Evolutionary conservation across 305 asterid genomes (phyloP).

Genomic region (Fraxinus nigra): DNA sequence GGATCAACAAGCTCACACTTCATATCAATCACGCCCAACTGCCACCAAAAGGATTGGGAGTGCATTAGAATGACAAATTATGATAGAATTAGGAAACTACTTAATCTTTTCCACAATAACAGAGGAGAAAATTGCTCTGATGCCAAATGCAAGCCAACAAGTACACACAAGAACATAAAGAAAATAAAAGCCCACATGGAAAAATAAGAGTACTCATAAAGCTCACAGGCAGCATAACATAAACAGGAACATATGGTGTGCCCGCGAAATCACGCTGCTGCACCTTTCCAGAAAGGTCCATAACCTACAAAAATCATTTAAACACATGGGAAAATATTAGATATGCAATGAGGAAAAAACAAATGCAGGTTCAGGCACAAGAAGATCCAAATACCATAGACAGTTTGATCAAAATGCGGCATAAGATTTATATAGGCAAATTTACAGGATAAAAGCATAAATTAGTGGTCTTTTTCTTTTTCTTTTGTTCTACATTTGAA

Average conservation of each 20-base stretch:
- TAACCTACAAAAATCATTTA: conserved; percentile 46
- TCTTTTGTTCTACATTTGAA: neutral
- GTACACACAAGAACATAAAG: conserved; percentile 2
- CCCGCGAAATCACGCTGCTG: conserved; percentile 78
- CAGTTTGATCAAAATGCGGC: neutral
- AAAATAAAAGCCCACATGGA: conserved; percentile 1
- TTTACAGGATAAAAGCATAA: neutral
- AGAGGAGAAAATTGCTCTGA: conserved; percentile 11
- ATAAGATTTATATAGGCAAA: neutral
- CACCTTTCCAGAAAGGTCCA: conserved; percentile 57
- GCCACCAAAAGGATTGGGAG: conserved; percentile 30
- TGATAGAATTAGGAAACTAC: conserved; percentile 12
- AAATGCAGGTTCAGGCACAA: neutral
- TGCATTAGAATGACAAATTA: conserved; percentile 3
- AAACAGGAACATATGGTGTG: conserved; percentile 73
- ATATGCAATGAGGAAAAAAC: neutral
- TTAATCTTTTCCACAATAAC: neutral
- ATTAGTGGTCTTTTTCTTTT: neutral
- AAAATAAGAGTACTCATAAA: conserved; percentile 11
- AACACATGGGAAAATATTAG: conserved; percentile 1
- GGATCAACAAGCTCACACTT: conserved; percentile 89
- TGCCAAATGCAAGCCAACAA: conserved; percentile 8
- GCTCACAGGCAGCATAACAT: conserved; percentile 90
- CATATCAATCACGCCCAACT: conserved; percentile 80
- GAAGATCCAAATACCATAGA: conserved; percentile 24